Conservation (phyloP, 345 rosid genomes). For the Schrenkiella parvula region DNA sequence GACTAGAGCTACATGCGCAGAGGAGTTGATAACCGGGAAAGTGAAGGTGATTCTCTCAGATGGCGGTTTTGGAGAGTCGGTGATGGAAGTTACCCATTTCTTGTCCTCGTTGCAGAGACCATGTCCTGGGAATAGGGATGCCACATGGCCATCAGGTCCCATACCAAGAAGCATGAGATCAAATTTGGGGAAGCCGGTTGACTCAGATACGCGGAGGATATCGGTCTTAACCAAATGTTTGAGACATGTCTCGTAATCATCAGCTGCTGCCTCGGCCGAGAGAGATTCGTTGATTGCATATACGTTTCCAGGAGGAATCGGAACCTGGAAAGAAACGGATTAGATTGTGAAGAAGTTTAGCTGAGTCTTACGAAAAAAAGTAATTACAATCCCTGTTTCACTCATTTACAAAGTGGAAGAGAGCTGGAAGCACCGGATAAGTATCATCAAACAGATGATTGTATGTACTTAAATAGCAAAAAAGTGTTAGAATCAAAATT, state of each 20-base stretch:
- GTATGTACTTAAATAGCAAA: neutral
- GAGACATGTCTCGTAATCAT: slow-evolving; percentile 74
- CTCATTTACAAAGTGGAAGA: neutral
- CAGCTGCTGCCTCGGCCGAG: slow-evolving; percentile 80
- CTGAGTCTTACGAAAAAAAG: neutral
- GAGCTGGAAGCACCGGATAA: neutral
- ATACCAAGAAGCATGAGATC: slow-evolving; percentile 85
- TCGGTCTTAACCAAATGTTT: slow-evolving; percentile 46
- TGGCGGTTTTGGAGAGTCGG: slow-evolving; percentile 87
- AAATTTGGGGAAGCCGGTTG: slow-evolving; percentile 67
- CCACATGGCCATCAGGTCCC: slow-evolving; percentile 93
- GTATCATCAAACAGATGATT: neutral
- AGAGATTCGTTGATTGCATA: slow-evolving; percentile 74
- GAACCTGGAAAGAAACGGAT: slow-evolving; percentile 39
- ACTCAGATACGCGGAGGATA: slow-evolving; percentile 41
- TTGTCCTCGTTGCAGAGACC: slow-evolving; percentile 53
- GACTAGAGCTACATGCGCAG: slow-evolving; percentile 67
- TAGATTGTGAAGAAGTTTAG: neutral
- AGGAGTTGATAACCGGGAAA: slow-evolving; percentile 80
- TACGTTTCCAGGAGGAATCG: slow-evolving; percentile 60
- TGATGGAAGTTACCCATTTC: slow-evolving; percentile 73
- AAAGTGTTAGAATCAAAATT: neutral
- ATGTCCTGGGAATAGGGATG: slow-evolving; percentile 82
- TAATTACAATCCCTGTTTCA: neutral
- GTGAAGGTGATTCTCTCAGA: slow-evolving; percentile 81